phyloP scores from a whole-genome alignment of 1,284 basidiomycete genomes.

The Somion occarium region DNA sequence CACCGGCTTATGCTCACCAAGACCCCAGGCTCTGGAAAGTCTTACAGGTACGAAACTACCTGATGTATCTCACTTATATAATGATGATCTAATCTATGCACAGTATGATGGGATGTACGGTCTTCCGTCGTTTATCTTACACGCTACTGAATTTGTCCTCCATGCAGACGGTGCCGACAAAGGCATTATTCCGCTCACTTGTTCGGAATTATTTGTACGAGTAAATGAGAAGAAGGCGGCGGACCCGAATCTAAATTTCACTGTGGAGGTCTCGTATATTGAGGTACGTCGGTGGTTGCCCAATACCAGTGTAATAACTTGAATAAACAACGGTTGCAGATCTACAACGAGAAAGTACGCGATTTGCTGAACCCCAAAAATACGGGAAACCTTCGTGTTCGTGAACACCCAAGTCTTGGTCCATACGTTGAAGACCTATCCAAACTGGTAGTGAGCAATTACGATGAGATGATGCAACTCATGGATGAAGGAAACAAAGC shows the following conservation, averaged over 20 bases:
- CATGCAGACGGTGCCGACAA: constrained; percentile 86
- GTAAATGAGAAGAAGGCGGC: constrained; percentile 62
- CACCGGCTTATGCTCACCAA: constrained; percentile 2
- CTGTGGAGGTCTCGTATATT: constrained; percentile 97
- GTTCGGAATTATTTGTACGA: constrained; percentile 86
- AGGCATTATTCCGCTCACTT: constrained; percentile 96
- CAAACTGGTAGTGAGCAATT: constrained; percentile 87
- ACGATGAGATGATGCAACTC: constrained; percentile 95
- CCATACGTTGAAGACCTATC: constrained; percentile 98
- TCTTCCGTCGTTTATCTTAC: constrained; percentile 14
- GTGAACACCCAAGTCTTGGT: constrained; percentile 92
- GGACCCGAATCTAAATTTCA: constrained; percentile 76
- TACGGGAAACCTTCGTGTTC: constrained; percentile 90
- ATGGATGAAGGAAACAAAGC: constrained; percentile 99
- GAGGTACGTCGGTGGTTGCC: constrained; percentile 73
- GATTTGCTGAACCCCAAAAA: constrained; percentile 98
- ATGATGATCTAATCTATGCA: constrained; percentile 15
- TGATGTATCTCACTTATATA: background rate
- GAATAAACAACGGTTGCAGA: no score
- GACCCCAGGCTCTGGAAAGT: constrained; percentile 79
- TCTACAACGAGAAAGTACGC: constrained; percentile 98
- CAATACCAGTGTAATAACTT: no score
- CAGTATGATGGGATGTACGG: constrained; percentile 98
- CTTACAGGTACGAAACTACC: constrained; percentile 63
- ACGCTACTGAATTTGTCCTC: constrained; percentile 10